Evolutionary conservation across 208 protist species (phyloP), one percentile per base, ranked within the genome.

Genomic region (Herpetomonas samuelpessoai): DNA sequence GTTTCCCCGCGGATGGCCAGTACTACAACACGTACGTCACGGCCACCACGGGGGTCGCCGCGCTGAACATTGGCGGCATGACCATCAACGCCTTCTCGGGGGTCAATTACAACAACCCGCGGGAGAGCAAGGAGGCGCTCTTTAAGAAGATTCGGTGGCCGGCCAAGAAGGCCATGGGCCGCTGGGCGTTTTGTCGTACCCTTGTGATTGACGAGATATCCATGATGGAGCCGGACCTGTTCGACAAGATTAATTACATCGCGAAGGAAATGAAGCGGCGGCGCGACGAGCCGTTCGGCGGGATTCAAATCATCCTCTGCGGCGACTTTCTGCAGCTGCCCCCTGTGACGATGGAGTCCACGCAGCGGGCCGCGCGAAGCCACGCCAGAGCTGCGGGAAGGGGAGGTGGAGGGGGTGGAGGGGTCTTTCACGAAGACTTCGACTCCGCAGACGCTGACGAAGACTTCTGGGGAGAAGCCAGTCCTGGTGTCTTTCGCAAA

Each of bases 241-340:
- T 93, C n/a, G 81, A 79, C 39, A 75, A 79, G 60, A 48, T 93
- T n/a, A 68, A 89, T 49, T 44, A 60, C 38, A 65, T 81, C 39
- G 81, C 75, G 25, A 67, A 57, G 18, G 31, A 22, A 3, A 65
- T 91, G 24, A 41, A 41, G 21, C 80, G 83, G 19, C 67, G 68
- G 56, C 16, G 52, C 2, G 69, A 65, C 22, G 19, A 53, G 16
- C 60, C 76, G 24, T 92, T 94, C 62, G 88, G 88, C 31, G 88
- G 88, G 10, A 83, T 94, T 46, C 88, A 91, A 57, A 50, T 92
- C 2, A 80, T 94, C 68, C 46, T 90, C 14, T 88, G 79, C 57
- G 88, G 88, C 4, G 88, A 94, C 56, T 94, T 94, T 62, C 62
- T 91, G 38, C 83, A 93, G 61, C 68, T 93, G 27, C 75, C 80